These are phyloP conservation scores for Bipolaris zeicola DNA, from an alignment of 2,329 filamentous ascomycete species.

Conservation along the genomic window DNA sequence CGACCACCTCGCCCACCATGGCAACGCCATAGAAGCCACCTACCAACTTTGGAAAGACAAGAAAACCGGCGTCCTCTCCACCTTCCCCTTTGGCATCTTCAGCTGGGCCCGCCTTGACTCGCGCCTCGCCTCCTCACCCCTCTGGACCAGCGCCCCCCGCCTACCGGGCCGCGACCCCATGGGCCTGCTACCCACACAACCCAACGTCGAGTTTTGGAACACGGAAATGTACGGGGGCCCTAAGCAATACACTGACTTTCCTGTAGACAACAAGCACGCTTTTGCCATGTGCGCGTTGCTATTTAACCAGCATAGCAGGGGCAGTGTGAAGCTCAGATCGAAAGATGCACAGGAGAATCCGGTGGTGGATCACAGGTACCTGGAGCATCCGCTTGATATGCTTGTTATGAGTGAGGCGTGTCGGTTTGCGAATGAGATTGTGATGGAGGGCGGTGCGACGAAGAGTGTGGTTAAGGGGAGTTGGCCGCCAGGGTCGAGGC, in stretches of 20 bases:
- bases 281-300: slow-evolving; percentile 65
- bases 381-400: slow-evolving; percentile 63
- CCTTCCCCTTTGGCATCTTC: slow-evolving; percentile 68
- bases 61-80: slow-evolving; percentile 63
- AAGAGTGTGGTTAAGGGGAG: slow-evolving; percentile 64
- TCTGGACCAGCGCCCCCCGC: slow-evolving; percentile 60
- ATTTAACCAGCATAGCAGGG: slow-evolving; percentile 63
- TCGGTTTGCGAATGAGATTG: slow-evolving; percentile 64
- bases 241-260: slow-evolving; percentile 62
- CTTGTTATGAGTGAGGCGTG: slow-evolving; percentile 65
- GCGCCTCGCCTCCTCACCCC: slow-evolving; percentile 59
- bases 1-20: slow-evolving; percentile 63
- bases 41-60: slow-evolving; percentile 63
- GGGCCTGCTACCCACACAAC: slow-evolving; percentile 62
- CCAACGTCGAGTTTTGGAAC: slow-evolving; percentile 67
- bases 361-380: slow-evolving; percentile 63
- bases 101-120: slow-evolving; percentile 67
- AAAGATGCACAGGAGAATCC: slow-evolving; percentile 59
- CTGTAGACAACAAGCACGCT: slow-evolving; percentile 58
- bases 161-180: slow-evolving; percentile 62
- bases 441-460: slow-evolving; percentile 63
- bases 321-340: slow-evolving; percentile 59
- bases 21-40: slow-evolving; percentile 56
- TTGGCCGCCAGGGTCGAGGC: slow-evolving; percentile 60
- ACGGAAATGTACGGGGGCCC: slow-evolving; percentile 67